Evolutionary conservation across 805 yeast genomes (phyloP).

Genomic region (Kregervanrija delftensis): DNA sequence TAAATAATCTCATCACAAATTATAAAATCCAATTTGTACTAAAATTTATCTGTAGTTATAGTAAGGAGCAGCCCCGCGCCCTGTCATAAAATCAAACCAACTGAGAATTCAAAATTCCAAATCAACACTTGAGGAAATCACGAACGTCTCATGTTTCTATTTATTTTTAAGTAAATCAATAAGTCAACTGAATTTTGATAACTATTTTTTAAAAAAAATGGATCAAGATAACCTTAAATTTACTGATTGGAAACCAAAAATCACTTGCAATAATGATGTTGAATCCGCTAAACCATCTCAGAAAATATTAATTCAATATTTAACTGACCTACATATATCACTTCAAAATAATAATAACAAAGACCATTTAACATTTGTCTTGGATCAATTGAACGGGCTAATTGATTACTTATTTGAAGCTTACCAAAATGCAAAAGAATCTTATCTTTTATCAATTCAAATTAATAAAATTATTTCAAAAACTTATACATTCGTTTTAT

Average conservation of each 20-base stretch:
- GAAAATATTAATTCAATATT: not conserved
- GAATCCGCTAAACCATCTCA: slow-evolving; percentile 1
- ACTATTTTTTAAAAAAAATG: not conserved
- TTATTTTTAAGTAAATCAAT: no score
- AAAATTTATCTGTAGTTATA: no score
- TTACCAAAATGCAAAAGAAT: slow-evolving; percentile 17
- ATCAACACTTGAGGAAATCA: no score
- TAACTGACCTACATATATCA: slow-evolving; percentile 1
- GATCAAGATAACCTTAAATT: not conserved
- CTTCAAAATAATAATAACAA: slow-evolving; percentile 1
- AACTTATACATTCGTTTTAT: slow-evolving; percentile 15
- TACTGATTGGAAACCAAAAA: not conserved
- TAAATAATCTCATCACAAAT: no score
- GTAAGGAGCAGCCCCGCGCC: no score
- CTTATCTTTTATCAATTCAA: slow-evolving; percentile 19
- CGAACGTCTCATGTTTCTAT: no score
- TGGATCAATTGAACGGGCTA: slow-evolving; percentile 19
- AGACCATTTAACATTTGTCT: slow-evolving; percentile 17
- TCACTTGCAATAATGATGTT: slow-evolving; percentile 4
- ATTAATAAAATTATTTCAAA: slow-evolving; percentile 20
- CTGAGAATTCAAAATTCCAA: no score
- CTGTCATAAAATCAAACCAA: no score
- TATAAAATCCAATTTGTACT: no score
- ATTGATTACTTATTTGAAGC: slow-evolving; percentile 15
- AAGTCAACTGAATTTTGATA: not conserved